Base-by-base conservation (phyloP, 177 flowering plant species). In the Vitis hybrid region DNA sequence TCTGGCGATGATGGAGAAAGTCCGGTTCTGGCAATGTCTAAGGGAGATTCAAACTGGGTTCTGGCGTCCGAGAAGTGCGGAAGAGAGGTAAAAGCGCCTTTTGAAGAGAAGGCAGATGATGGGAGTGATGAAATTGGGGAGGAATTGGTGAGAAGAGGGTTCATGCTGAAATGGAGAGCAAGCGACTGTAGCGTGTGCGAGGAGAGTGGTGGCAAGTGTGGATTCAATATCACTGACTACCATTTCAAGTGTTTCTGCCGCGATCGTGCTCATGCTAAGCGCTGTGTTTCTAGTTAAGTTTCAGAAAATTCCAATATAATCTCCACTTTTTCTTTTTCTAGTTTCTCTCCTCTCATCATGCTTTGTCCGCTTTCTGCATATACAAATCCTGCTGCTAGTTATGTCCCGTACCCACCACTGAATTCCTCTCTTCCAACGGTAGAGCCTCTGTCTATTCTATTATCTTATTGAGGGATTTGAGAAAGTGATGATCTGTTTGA, bases 131-230 rank as follows among this genome's bases (percentile, higher is more conserved):
- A 13, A 19, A 21, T 14, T 26, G 77, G 45, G 49, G 76, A 19
- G 12, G 65, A 63, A 17, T 13, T 78, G 39, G 9, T 85, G 74
- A 68, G 62, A 11, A 71, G 70, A 10, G 91, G 87, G 60, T 79
- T 87, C 62, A 21, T 13, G 65, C 45, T 87, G 78, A 48, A 76
- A 2, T 85, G 87, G 88, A 73, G 5, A 3, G 82, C 77, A 0
- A 69, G 62, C 23, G 63, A 82, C 15, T 87, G 91, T 76, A 71
- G 65, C 51, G 56, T 6, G 11, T 87, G 91, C 71, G 64, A 70
- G 34, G n/a, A 1, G 1, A 84, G 84, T 55, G 86, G 87, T 0
- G 91, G 91, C 6, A 70, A 67, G 39, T 87, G 90, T 32, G 90
- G 88, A 1, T 81, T 72, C 48, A 54, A 83, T 18, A 7, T 49